Conservation (phyloP, 2,329 filamentous ascomycete genomes). For the Pseudogymnoascus sp. region DNA sequence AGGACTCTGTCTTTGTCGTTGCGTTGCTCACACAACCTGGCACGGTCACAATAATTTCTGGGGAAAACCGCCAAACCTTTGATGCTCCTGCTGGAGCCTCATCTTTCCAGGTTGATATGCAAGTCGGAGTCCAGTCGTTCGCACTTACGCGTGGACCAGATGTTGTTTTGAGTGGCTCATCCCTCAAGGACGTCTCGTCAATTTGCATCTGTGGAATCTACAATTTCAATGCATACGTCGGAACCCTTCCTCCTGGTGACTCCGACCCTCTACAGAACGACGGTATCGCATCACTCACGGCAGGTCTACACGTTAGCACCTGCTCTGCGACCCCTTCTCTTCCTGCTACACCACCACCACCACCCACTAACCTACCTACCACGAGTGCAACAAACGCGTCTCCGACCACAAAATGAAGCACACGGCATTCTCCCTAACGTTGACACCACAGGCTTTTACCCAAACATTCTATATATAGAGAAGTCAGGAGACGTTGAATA, state of each 20-base stretch:
- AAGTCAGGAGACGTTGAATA: too few species aligned
- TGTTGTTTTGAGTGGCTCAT: conserved; percentile 16
- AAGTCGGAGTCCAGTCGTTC: conserved; percentile 19
- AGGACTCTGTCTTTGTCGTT: conserved; percentile 22
- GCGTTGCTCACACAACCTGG: conserved; percentile 24
- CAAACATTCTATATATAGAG: too few species aligned
- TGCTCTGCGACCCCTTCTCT: conserved; percentile 29
- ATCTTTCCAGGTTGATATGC: conserved; percentile 15
- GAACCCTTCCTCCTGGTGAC: conserved; percentile 16
- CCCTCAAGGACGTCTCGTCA: conserved; percentile 17
- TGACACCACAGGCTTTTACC: too few species aligned
- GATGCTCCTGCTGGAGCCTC: conserved; percentile 19
- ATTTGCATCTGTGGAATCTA: conserved; percentile 21
- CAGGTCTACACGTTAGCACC: conserved; percentile 27
- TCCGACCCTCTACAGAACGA: conserved; percentile 23
- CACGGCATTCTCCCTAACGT: too few species aligned
- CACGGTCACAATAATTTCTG: conserved; percentile 26
- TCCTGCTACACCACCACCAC: conserved; percentile 12
- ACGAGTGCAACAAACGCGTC: neutral
- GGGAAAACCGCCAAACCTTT: conserved; percentile 18
- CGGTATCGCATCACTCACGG: conserved; percentile 26
- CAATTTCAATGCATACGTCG: conserved; percentile 23
- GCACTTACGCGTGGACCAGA: conserved; percentile 14
- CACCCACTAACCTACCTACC: conserved; percentile 12
- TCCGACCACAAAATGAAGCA: too few species aligned